phyloP scores from a whole-genome alignment of 1,284 basidiomycete species.

The Laetiporus sulphureus region DNA sequence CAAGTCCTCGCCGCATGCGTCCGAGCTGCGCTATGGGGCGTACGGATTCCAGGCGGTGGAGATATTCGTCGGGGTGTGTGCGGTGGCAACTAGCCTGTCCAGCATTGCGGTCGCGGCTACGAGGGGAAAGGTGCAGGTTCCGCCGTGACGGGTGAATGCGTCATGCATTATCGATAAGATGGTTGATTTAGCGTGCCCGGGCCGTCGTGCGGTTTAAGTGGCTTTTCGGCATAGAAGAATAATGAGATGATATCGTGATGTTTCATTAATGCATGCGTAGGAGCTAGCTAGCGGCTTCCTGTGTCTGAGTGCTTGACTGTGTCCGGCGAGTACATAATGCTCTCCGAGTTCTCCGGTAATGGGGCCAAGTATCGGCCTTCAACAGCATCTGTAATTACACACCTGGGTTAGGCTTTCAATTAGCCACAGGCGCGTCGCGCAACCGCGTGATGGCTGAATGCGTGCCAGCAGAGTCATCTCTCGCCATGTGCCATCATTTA shows the following conservation, averaged over 20 bases:
- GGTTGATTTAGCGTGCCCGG: neutral
- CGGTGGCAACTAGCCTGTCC: conserved; percentile 15
- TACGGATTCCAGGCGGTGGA: conserved; percentile 21
- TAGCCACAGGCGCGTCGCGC: neutral
- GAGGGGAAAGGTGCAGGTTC: conserved; percentile 5
- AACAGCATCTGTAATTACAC: too few relatives aligned
- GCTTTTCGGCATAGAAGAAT: too few relatives aligned
- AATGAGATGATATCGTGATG: neutral
- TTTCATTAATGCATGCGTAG: too few relatives aligned
- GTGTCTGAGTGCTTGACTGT: too few relatives aligned
- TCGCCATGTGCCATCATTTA: conserved; percentile 10
- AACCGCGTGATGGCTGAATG: too few relatives aligned
- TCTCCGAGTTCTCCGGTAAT: too few relatives aligned
- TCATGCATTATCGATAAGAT: neutral
- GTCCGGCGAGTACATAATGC: too few relatives aligned
- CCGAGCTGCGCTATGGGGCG: conserved; percentile 12
- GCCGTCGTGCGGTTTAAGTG: too few relatives aligned
- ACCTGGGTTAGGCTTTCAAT: neutral
- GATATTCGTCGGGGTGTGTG: conserved; percentile 24
- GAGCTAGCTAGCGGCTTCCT: too few relatives aligned
- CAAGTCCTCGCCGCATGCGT: conserved; percentile 8
- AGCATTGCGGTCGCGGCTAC: conserved; percentile 18
- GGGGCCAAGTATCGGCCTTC: too few relatives aligned
- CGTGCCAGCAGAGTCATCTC: neutral
- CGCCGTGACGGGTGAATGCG: neutral